These are phyloP conservation scores for Bimuria novae-zelandiae DNA, from an alignment of 2,329 filamentous ascomycete genomes.

Conservation along the genomic window DNA sequence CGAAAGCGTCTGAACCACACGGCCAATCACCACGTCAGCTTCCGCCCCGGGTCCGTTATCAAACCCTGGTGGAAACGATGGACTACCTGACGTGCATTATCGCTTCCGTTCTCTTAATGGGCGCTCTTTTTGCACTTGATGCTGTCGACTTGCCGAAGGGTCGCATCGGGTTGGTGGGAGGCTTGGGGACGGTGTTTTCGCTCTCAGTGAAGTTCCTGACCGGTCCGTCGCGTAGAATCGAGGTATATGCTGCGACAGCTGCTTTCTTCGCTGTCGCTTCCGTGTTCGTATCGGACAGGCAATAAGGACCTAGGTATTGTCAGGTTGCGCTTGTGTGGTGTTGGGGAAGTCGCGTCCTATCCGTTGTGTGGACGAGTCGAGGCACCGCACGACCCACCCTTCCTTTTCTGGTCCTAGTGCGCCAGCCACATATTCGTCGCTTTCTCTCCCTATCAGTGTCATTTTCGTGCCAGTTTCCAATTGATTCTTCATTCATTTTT, in stretches of 20 bases:
- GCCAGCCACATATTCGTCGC: too few relatives aligned
- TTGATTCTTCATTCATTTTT: too few relatives aligned
- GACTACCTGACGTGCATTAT: constrained; percentile 9
- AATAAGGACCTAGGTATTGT: too few relatives aligned
- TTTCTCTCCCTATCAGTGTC: too few relatives aligned
- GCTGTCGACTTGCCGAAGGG: not conserved
- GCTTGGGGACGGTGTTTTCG: constrained; percentile 14
- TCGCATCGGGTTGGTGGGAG: constrained; percentile 6
- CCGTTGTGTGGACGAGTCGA: too few relatives aligned
- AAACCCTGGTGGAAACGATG: constrained; percentile 3
- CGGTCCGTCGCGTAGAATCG: constrained; percentile 9
- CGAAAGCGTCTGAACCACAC: too few relatives aligned
- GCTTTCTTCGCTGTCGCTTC: constrained; percentile 16
- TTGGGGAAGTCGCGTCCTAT: too few relatives aligned
- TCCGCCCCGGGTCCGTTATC: not conserved
- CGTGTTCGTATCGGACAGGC: constrained; percentile 14
- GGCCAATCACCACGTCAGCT: too few relatives aligned
- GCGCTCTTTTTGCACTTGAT: constrained; percentile 6
- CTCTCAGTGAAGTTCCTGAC: constrained; percentile 9
- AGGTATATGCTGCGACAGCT: constrained; percentile 17
- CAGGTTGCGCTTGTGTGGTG: too few relatives aligned
- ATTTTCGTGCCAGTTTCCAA: too few relatives aligned
- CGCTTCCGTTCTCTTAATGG: constrained; percentile 1
- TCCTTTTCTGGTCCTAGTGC: too few relatives aligned
- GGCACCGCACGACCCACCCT: too few relatives aligned